Evolutionary conservation across 441 rosid species (phyloP), one percentile per base, ranked within the genome.

Genomic region (Geranium incanum): DNA sequence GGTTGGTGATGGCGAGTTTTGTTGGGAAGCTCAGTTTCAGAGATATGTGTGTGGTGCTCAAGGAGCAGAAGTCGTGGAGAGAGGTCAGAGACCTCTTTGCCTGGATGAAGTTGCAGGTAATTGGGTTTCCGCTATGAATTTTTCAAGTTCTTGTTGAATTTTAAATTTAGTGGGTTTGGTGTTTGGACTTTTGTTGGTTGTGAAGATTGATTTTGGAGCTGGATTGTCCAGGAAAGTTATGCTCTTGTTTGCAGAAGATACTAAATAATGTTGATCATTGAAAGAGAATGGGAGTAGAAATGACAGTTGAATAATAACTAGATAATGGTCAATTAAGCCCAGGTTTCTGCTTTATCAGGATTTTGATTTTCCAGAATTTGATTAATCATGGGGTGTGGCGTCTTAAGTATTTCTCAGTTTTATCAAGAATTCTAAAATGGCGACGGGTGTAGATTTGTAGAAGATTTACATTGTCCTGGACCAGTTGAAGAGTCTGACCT

Each of bases 41-140:
- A 78, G 98, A 91, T 55, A 93, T 93, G 97, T 93, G 98, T 72
- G 89, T 87, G 60, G 97, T 93, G 71, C 75, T 93, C 78, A 93
- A 89, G 81, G 97, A 86, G 72, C 97, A 89, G 78, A 89, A 81
- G 75, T 84, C 87, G 12, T 93, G 98, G 98, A 84, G 85, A 68
- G 95, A 91, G 82, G 96, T 78, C 45, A 74, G 85, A 64, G 95
- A 89, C 70, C 87, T 91, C 77, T 93, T 93, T 83, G 72, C 79
- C 38, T 93, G 98, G 98, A 93, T 93, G 97, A 91, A 93, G 78
- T 79, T 93, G 81, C 97, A 91, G 94, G 94, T 91, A 50, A 6
- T 65, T 52, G 8, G 13, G 8, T 13, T 8, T 66, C 8, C 1
- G 48, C 12, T 59, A 43, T 67, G 7, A 36, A 9, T 12, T 23